Percentiles rank a stretch among this genome's conserved stretches.
phyloP scores from a whole-genome alignment of 2,329 filamentous ascomycete species.

The Aspergillus sp. region DNA sequence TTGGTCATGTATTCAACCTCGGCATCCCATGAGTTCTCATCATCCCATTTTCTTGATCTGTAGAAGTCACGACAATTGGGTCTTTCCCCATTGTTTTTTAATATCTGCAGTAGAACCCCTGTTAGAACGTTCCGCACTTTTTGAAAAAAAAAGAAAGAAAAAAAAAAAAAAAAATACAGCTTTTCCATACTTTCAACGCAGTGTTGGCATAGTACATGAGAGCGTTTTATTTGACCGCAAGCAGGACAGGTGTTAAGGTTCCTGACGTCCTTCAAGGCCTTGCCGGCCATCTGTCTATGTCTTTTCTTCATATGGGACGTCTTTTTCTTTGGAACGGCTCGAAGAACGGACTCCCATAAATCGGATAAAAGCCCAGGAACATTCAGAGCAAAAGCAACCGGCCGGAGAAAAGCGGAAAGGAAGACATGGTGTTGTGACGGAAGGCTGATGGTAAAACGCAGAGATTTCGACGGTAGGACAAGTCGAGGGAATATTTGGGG shows the following conservation, averaged over 20 bases:
- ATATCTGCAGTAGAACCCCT: slow-evolving; percentile 37
- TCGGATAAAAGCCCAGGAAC: slow-evolving; percentile 71
- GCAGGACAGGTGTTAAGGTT: slow-evolving; percentile 83
- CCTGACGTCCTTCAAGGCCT: slow-evolving; percentile 88
- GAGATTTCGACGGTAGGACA: slow-evolving; percentile 15
- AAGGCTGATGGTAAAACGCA: slow-evolving; percentile 15
- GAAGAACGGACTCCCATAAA: slow-evolving; percentile 89
- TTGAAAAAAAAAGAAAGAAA: neutral
- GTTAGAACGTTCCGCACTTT: neutral
- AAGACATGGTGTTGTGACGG: slow-evolving; percentile 42
- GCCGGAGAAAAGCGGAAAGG: slow-evolving; percentile 58
- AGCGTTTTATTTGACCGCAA: slow-evolving; percentile 83
- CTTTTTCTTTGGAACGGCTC: slow-evolving; percentile 97
- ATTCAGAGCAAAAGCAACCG: slow-evolving; percentile 58
- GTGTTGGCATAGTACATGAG: slow-evolving; percentile 82
- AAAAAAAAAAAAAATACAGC: neutral
- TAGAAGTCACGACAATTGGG: slow-evolving; percentile 28
- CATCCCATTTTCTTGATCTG: slow-evolving; percentile 4
- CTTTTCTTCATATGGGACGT: slow-evolving; percentile 95
- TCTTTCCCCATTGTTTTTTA: slow-evolving; percentile 46
- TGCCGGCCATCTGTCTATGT: slow-evolving; percentile 90
- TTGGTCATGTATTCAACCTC: slow-evolving; percentile 2
- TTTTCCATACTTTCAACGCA: slow-evolving; percentile 73
- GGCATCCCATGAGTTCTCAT: slow-evolving; percentile 1
- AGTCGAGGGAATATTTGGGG: slow-evolving; percentile 26